phyloP scores from a whole-genome alignment of 805 yeast species.

The Sugiyamaella valdiviana region DNA sequence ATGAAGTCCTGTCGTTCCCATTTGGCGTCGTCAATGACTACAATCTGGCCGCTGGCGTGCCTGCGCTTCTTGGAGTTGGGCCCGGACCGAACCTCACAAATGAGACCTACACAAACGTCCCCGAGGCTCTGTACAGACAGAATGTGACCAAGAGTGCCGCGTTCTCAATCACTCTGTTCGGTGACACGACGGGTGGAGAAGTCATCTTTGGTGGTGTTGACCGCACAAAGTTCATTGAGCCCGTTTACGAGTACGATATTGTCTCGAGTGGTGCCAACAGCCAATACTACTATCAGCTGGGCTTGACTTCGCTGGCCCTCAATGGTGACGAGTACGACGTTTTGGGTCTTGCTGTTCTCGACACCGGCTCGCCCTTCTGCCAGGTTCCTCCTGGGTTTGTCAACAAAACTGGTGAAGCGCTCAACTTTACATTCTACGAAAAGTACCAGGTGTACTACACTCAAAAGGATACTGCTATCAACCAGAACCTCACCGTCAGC shows the following conservation, averaged over 20 bases:
- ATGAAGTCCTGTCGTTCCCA: constrained; percentile 20
- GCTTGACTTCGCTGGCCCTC: constrained; percentile 19
- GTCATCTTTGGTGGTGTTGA: constrained; percentile 32
- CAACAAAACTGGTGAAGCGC: constrained; percentile 23
- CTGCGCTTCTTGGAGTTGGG: constrained; percentile 46
- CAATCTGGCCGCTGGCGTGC: constrained; percentile 46
- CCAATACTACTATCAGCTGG: constrained; percentile 19
- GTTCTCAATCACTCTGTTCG: constrained; percentile 58
- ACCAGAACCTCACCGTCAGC: constrained; percentile 17
- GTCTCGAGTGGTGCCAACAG: constrained; percentile 7
- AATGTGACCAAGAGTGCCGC: constrained; percentile 54
- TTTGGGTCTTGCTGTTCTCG: constrained; percentile 24
- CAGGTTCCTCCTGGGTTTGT: constrained; percentile 29
- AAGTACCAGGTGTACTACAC: constrained; percentile 26
- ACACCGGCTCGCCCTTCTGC: constrained; percentile 31
- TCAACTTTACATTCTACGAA: constrained; percentile 21
- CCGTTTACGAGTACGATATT: constrained; percentile 25
- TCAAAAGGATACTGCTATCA: constrained; percentile 8
- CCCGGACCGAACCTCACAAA: constrained; percentile 44
- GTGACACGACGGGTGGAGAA: constrained; percentile 25
- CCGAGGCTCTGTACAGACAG: constrained; percentile 48
- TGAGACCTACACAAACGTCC: constrained; percentile 54
- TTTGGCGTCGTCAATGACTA: constrained; percentile 28
- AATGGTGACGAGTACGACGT: constrained; percentile 16
- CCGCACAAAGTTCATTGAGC: constrained; percentile 21